Conservation (phyloP, 129 eudicot genomes). For the Arctium minus region DNA sequence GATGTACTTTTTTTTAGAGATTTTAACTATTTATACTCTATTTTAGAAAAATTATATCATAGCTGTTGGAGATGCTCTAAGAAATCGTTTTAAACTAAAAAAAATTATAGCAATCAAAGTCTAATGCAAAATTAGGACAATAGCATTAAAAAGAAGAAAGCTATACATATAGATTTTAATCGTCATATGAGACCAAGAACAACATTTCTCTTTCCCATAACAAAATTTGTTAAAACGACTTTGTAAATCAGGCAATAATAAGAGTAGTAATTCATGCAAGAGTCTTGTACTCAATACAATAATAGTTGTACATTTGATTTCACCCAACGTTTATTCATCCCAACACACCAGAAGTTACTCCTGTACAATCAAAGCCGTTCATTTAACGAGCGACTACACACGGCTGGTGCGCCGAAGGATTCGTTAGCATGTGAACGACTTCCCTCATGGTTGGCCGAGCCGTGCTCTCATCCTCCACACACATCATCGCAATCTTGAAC, state of each 20-base stretch:
- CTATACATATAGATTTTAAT: background rate
- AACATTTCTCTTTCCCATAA: background rate
- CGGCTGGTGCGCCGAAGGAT: constrained; percentile 30
- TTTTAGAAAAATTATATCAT: no score
- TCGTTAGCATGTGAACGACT: constrained; percentile 84
- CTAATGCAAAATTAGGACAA: background rate
- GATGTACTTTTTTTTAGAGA: no score
- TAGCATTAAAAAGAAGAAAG: background rate
- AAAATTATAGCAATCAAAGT: background rate
- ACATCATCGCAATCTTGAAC: constrained; percentile 88
- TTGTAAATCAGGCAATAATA: background rate
- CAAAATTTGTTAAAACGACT: background rate
- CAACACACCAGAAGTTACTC: constrained; percentile 22
- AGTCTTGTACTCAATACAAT: background rate
- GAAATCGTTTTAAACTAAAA: background rate
- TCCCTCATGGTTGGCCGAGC: constrained; percentile 89
- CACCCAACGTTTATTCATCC: constrained; percentile 14
- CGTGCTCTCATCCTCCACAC: constrained; percentile 85
- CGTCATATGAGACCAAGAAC: background rate
- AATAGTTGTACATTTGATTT: background rate
- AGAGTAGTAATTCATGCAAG: background rate
- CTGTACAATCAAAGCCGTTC: constrained; percentile 18
- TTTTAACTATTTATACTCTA: no score
- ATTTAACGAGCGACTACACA: background rate
- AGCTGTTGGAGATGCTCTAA: no score